These are phyloP conservation scores for Prunus persica DNA, from an alignment of 306 rosid genomes.

Conservation along the genomic window Prunus_persica_NCBIv2 NC_034016.1:21966501-21967000, in stretches of 20 bases:
- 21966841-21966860: slow-evolving; percentile 69
- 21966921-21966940: slow-evolving; percentile 14
- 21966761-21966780: slow-evolving; percentile 72
- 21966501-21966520: no score
- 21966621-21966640: neutral
- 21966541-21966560: neutral
- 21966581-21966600: neutral
- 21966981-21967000: slow-evolving; percentile 5
- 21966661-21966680: neutral
- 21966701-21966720: slow-evolving; percentile 6
- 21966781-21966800: slow-evolving; percentile 45
- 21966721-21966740: slow-evolving; percentile 20
- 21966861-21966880: slow-evolving; percentile 72
- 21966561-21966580: neutral
- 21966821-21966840: slow-evolving; percentile 67
- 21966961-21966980: neutral
- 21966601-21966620: neutral
- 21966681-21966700: neutral
- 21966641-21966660: neutral
- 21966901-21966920: slow-evolving; percentile 7
- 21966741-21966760: slow-evolving; percentile 26
- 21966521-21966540: no score
- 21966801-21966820: slow-evolving; percentile 79
- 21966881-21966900: slow-evolving; percentile 63
- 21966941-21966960: neutral